A percentile compares a stretch with the other conserved stretches of the same genome.
Conservation (phyloP, 148 eudicot genomes). For the Rhododendron ferrugineum region DNA sequence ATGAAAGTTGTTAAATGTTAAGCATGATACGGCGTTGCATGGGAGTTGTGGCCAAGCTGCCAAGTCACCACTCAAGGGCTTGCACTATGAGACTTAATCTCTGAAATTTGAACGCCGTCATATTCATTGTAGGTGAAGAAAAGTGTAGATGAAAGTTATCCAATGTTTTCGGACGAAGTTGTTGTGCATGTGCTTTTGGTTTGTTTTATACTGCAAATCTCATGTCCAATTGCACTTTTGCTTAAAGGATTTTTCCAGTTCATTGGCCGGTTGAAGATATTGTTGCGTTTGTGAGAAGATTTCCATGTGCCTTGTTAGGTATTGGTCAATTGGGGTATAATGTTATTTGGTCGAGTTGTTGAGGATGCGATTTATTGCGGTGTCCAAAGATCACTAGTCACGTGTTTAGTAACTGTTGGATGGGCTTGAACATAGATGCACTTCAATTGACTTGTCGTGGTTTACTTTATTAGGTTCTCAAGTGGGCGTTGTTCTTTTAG, state of each 20-base stretch:
- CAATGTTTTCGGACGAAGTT: not conserved
- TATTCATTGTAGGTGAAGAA: not conserved
- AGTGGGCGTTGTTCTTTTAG: not conserved
- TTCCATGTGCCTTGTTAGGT: not conserved
- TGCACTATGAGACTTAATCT: not conserved
- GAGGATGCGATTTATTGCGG: not conserved
- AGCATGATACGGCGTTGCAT: not conserved
- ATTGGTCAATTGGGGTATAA: not conserved
- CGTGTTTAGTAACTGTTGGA: not conserved
- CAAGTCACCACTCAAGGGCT: not conserved
- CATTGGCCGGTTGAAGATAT: not conserved
- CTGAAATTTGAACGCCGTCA: not conserved
- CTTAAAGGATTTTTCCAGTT: not conserved
- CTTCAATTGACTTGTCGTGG: not conserved
- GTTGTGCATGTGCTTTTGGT: not conserved
- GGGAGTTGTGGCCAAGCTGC: not conserved
- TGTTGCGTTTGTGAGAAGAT: not conserved
- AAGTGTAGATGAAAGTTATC: not conserved
- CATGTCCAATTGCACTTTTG: not conserved
- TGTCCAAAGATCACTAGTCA: not conserved
- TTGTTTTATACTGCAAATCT: not conserved
- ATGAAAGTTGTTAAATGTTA: not conserved
- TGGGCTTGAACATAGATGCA: not conserved
- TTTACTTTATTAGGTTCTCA: not conserved
- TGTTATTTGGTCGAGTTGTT: not conserved